Conservation (phyloP, 2,329 filamentous ascomycete species). For the Volutella citrinella region DNA sequence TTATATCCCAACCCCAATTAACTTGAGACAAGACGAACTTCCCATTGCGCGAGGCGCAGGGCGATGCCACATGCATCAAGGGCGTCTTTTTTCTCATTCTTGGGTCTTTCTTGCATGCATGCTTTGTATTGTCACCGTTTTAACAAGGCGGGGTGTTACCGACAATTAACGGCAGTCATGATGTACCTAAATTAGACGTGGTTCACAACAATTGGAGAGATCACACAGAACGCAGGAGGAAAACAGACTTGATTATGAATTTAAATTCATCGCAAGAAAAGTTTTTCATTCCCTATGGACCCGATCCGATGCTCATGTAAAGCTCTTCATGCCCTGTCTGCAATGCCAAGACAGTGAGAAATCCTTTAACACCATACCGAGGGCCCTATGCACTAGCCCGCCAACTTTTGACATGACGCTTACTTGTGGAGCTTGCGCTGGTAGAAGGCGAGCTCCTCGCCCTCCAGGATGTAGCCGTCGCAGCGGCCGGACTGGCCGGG, state of each 20-base stretch:
- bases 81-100: too few relatives aligned
- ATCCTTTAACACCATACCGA: constrained; percentile 38
- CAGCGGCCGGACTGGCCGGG: constrained; percentile 95
- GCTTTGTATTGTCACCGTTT: too few relatives aligned
- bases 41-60: constrained; percentile 6
- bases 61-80: constrained; percentile 8
- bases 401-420: too few relatives aligned
- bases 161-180: too few relatives aligned
- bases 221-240: too few relatives aligned
- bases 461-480: constrained; percentile 98
- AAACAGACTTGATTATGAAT: constrained; percentile 28
- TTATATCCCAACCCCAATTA: constrained; percentile 15
- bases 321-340: constrained; percentile 35
- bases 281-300: constrained; percentile 37
- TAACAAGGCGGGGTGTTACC: too few relatives aligned
- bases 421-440: constrained; percentile 99
- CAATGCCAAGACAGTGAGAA: constrained; percentile 34
- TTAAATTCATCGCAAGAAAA: constrained; percentile 32
- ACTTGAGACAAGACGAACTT: constrained; percentile 11
- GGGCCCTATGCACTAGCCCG: too few relatives aligned
- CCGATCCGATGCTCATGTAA: constrained; percentile 36
- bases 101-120: too few relatives aligned
- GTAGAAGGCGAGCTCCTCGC: constrained; percentile 99
- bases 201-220: too few relatives aligned
- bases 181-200: too few relatives aligned